These are phyloP conservation scores for Linum usitatissimum DNA, from an alignment of 345 rosid genomes.

Conservation along the genomic window DNA sequence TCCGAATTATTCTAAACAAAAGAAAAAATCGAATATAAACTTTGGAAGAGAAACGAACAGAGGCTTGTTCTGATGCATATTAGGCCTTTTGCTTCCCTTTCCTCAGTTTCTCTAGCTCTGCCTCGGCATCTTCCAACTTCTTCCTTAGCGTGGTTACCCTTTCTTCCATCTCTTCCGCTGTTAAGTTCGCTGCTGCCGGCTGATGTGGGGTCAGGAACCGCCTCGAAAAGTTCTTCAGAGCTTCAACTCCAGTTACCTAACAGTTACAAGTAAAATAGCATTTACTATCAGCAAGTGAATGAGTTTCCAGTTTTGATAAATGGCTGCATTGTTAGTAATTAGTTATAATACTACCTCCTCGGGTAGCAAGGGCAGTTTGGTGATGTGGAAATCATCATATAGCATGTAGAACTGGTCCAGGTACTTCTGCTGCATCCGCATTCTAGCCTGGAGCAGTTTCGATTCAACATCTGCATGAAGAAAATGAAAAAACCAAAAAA, in stretches of 20 bases:
- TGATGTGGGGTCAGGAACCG: slow-evolving; percentile 54
- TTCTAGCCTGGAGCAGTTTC: slow-evolving; percentile 84
- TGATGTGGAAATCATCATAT: slow-evolving; percentile 93
- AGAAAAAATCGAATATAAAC: no score
- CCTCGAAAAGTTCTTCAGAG: slow-evolving; percentile 62
- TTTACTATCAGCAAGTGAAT: not conserved
- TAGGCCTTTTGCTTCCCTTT: slow-evolving; percentile 49
- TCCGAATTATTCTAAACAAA: no score
- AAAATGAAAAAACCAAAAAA: slow-evolving; percentile 12
- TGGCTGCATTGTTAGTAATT: not conserved
- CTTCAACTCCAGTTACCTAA: slow-evolving; percentile 93
- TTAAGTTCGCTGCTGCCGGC: slow-evolving; percentile 29
- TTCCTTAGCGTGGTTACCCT: slow-evolving; percentile 40
- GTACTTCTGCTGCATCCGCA: slow-evolving; percentile 96
- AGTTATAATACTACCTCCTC: slow-evolving; percentile 59
- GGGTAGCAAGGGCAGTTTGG: slow-evolving; percentile 89
- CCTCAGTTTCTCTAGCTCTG: slow-evolving; percentile 45
- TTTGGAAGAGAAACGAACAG: no score
- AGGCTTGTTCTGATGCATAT: slow-evolving; percentile 3
- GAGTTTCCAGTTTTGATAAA: no score
- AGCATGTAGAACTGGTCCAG: slow-evolving; percentile 96
- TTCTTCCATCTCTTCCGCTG: slow-evolving; percentile 48
- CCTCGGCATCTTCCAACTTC: slow-evolving; percentile 60
- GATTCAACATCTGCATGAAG: slow-evolving; percentile 58
- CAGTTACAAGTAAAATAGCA: not conserved